Conservation (phyloP, 1,139 yeast genomes). For the Magnusiomyces starmeri region DNA sequence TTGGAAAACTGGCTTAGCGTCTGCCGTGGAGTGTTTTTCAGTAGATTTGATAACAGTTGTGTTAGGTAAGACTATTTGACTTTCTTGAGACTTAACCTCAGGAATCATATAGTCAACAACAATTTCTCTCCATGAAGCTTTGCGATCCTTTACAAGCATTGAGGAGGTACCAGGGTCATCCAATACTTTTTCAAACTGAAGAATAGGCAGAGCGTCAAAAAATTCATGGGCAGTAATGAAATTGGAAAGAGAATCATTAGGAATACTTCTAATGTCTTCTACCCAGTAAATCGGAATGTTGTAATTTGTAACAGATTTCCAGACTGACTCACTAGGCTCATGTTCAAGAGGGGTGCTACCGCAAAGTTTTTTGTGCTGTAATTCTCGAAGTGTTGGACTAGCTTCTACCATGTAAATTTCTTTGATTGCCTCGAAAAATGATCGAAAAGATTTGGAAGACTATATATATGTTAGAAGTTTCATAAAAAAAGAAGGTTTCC, state of each 20-base stretch:
- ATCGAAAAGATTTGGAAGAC: constrained; percentile 27
- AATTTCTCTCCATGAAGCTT: constrained; percentile 66
- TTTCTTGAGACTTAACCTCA: constrained; percentile 15
- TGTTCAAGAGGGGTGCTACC: constrained; percentile 28
- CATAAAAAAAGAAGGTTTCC: constrained; percentile 39
- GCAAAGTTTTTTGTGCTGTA: constrained; percentile 51
- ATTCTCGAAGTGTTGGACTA: constrained; percentile 53
- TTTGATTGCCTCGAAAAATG: constrained; percentile 28
- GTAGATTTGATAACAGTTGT: constrained; percentile 22
- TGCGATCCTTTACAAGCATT: constrained; percentile 26
- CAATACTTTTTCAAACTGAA: constrained; percentile 52
- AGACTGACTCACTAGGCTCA: constrained; percentile 33
- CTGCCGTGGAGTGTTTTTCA: constrained; percentile 17
- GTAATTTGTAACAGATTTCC: constrained; percentile 40
- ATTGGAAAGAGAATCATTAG: constrained; percentile 40
- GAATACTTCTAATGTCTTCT: constrained; percentile 57
- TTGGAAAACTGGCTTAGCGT: constrained; percentile 43
- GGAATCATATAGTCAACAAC: constrained; percentile 48
- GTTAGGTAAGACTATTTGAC: constrained; percentile 26
- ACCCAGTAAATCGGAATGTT: constrained; percentile 57
- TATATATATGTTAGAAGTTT: constrained; percentile 10
- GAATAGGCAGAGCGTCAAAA: constrained; percentile 79
- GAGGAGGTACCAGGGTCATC: constrained; percentile 21
- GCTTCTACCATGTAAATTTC: constrained; percentile 62
- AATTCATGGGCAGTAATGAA: constrained; percentile 78